Conservation (phyloP, 1,284 basidiomycete genomes). For the Gomphus bonarii region DNA sequence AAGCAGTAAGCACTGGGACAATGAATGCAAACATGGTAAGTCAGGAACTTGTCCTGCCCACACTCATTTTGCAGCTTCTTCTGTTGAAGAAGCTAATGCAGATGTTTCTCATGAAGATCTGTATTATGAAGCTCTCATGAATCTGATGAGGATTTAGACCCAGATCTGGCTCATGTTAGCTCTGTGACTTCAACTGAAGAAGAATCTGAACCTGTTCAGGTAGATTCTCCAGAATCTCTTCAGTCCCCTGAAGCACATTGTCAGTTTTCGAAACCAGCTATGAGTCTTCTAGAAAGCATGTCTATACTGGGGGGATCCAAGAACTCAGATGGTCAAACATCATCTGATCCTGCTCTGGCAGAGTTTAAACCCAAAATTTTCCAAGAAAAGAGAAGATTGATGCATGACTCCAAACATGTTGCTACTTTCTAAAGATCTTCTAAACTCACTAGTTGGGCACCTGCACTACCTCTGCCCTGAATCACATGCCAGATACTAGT, state of each 20-base stretch:
- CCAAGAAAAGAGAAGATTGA: neutral
- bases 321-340: conserved; percentile 9
- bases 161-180: too few relatives aligned
- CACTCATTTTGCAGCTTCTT: conserved; percentile 10
- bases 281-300: conserved; percentile 4
- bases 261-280: conserved; percentile 1
- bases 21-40: conserved; percentile 19
- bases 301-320: conserved; percentile 10
- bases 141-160: too few relatives aligned
- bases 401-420: neutral
- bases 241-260: neutral
- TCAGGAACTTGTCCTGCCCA: conserved; percentile 13
- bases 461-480: conserved; percentile 19
- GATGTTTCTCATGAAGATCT: conserved; percentile 18
- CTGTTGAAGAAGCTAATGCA: conserved; percentile 13
- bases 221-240: neutral
- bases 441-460: neutral
- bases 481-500: conserved; percentile 20
- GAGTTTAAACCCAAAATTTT: too few relatives aligned
- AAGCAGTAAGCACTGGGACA: conserved; percentile 26
- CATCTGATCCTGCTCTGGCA: neutral
- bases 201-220: neutral
- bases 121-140: too few relatives aligned
- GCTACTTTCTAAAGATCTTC: neutral
- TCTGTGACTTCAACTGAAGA: neutral